Percentiles rank a stretch among this genome's conserved stretches.
Evolutionary conservation across 2,329 filamentous ascomycete genomes (phyloP).

Genomic region (Paramyrothecium roridum): DNA sequence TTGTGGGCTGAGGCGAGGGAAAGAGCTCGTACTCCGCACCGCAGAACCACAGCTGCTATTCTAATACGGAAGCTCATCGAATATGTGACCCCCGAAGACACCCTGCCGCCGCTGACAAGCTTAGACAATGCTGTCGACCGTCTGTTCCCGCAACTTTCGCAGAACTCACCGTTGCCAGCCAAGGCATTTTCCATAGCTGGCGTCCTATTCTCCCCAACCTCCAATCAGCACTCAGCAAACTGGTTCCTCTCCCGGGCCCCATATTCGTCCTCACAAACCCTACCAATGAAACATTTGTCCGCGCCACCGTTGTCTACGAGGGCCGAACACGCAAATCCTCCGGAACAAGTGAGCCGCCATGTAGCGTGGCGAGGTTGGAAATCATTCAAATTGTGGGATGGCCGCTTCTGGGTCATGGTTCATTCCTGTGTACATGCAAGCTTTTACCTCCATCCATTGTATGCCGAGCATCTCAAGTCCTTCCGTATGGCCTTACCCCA

Average conservation of each 20-base stretch:
- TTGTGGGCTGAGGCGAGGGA: slow-evolving; percentile 17
- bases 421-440: slow-evolving; percentile 36
- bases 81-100: slow-evolving; percentile 47
- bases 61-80: slow-evolving; percentile 45
- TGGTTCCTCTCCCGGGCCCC: slow-evolving; percentile 48
- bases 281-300: slow-evolving; percentile 19
- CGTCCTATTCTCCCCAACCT: slow-evolving; percentile 33
- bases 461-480: slow-evolving; percentile 36
- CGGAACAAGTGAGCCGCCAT: slow-evolving; percentile 6
- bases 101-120: slow-evolving; percentile 36
- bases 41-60: slow-evolving; percentile 41
- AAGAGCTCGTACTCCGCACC: slow-evolving; percentile 25
- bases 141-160: slow-evolving; percentile 44
- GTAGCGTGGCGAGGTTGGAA: slow-evolving; percentile 26
- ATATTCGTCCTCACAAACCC: slow-evolving; percentile 35
- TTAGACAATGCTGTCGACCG: slow-evolving; percentile 43
- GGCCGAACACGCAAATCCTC: slow-evolving; percentile 1
- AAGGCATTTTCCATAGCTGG: slow-evolving; percentile 39
- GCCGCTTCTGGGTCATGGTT: slow-evolving; percentile 59
- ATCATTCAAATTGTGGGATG: slow-evolving; percentile 47
- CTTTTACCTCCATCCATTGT: slow-evolving; percentile 44
- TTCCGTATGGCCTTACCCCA: slow-evolving; percentile 43
- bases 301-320: slow-evolving; percentile 14
- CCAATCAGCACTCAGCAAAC: slow-evolving; percentile 12
- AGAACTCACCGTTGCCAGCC: slow-evolving; percentile 12